Conservation (phyloP, 2,329 filamentous ascomycete genomes). For the Geosmithia morbida region DNA sequence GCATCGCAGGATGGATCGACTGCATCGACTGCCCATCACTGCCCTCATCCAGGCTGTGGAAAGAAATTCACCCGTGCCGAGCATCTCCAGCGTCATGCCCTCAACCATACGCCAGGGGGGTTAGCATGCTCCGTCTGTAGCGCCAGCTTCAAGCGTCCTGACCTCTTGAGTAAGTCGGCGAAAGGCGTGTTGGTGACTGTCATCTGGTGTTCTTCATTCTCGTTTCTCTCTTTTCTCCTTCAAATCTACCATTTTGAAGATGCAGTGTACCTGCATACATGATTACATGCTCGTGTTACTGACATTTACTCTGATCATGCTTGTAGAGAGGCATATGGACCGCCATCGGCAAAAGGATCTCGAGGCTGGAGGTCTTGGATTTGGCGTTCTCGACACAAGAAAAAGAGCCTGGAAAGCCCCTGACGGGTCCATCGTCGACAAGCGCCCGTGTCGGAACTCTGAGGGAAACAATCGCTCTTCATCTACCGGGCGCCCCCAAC, state of each 20-base stretch:
- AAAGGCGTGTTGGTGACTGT: too few species aligned
- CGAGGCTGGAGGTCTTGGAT: slow-evolving; percentile 36
- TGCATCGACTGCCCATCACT: slow-evolving; percentile 8
- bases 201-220: too few species aligned
- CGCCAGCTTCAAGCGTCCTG: slow-evolving; percentile 45
- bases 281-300: not conserved
- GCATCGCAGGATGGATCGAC: not conserved
- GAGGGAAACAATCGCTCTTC: not conserved
- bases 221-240: too few species aligned
- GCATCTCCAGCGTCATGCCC: slow-evolving; percentile 40
- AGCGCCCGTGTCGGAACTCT: slow-evolving; percentile 11
- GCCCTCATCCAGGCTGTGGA: slow-evolving; percentile 28
- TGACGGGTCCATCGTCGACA: slow-evolving; percentile 35
- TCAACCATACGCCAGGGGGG: slow-evolving; percentile 39
- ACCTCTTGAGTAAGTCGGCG: slow-evolving; percentile 24
- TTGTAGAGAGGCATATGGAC: slow-evolving; percentile 39
- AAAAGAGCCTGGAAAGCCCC: slow-evolving; percentile 41
- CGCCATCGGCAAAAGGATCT: slow-evolving; percentile 37
- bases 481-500: not conserved
- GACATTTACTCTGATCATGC: not conserved
- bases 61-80: slow-evolving; percentile 42
- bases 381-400: slow-evolving; percentile 34
- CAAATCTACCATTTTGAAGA: too few species aligned
- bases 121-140: slow-evolving; percentile 43
- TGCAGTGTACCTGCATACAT: not conserved